Percentiles rank a stretch among this genome's conserved stretches.
phyloP scores from a whole-genome alignment of 176 grass and related monocot species.

The Ananas comosus region DNA sequence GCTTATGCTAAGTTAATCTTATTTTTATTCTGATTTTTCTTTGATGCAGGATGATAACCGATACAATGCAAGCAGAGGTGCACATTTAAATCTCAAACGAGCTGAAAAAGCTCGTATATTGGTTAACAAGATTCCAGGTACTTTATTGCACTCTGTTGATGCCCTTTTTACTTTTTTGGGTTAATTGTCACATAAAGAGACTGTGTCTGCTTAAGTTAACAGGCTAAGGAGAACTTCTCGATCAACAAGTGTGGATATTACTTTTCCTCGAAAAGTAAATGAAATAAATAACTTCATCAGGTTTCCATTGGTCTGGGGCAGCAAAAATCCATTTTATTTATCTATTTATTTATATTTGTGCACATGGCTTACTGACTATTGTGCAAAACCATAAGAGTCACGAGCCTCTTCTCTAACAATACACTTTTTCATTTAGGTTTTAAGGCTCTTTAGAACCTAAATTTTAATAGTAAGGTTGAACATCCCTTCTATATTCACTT shows the following conservation, averaged over 20 bases:
- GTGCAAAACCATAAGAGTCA: too few relatives aligned
- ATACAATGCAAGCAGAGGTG: slow-evolving; percentile 88
- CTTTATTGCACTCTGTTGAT: slow-evolving; percentile 4
- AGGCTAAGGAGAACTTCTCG: neutral
- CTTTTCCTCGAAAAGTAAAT: too few relatives aligned
- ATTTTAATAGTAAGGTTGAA: neutral
- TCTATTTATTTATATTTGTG: neutral
- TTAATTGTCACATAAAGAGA: neutral
- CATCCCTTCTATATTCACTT: too few relatives aligned
- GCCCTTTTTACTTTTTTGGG: neutral
- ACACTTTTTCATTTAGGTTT: neutral
- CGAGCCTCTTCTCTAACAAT: too few relatives aligned
- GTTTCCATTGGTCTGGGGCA: neutral
- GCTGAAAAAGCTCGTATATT: slow-evolving; percentile 88
- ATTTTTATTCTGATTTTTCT: neutral
- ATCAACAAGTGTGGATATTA: neutral
- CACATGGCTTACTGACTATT: too few relatives aligned
- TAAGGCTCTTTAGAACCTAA: neutral
- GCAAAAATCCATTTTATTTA: neutral
- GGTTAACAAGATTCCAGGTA: slow-evolving; percentile 94
- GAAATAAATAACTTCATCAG: too few relatives aligned
- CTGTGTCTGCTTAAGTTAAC: neutral
- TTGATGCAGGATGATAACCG: slow-evolving; percentile 78
- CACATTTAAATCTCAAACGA: slow-evolving; percentile 90
- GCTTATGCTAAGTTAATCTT: neutral